Percentiles rank a stretch among this genome's conserved stretches.
Conservation (phyloP, 1,284 basidiomycete species). For the Austropuccinia psidii region DNA sequence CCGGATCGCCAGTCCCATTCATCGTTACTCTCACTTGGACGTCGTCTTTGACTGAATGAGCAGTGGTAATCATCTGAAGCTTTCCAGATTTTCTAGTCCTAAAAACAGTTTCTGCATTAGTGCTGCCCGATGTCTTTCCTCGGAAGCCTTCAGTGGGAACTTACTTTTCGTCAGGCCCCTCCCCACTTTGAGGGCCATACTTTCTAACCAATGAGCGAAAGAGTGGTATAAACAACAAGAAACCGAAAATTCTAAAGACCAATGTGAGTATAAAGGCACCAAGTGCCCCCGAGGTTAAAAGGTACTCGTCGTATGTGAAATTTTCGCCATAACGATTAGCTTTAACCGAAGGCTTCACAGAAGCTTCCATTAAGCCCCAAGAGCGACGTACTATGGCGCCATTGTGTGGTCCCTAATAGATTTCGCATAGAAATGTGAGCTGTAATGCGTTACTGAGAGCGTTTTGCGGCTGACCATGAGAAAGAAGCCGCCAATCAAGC, state of each 20-base stretch:
- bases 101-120: background rate
- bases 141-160: too few species aligned
- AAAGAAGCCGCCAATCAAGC: slow-evolving; percentile 20
- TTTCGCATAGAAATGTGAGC: too few species aligned
- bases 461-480: slow-evolving; percentile 34
- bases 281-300: slow-evolving; percentile 11
- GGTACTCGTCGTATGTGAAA: slow-evolving; percentile 28
- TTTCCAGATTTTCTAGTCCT: slow-evolving; percentile 40
- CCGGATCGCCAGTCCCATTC: slow-evolving; percentile 43
- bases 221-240: slow-evolving; percentile 39
- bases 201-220: slow-evolving; percentile 39
- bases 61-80: slow-evolving; percentile 41
- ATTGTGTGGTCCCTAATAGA: slow-evolving; percentile 39
- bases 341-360: background rate
- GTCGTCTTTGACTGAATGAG: slow-evolving; percentile 40
- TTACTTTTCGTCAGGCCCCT: slow-evolving; percentile 39
- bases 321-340: slow-evolving; percentile 25
- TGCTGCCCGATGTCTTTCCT: too few species aligned
- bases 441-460: too few species aligned
- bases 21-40: slow-evolving; percentile 39
- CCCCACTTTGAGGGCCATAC: slow-evolving; percentile 41
- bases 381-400: slow-evolving; percentile 40
- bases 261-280: slow-evolving; percentile 22
- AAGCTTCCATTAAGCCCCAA: slow-evolving; percentile 43
- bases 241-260: slow-evolving; percentile 22